Conservation (phyloP, 208 protist species). For the Wallacemonas sp. region DNA sequence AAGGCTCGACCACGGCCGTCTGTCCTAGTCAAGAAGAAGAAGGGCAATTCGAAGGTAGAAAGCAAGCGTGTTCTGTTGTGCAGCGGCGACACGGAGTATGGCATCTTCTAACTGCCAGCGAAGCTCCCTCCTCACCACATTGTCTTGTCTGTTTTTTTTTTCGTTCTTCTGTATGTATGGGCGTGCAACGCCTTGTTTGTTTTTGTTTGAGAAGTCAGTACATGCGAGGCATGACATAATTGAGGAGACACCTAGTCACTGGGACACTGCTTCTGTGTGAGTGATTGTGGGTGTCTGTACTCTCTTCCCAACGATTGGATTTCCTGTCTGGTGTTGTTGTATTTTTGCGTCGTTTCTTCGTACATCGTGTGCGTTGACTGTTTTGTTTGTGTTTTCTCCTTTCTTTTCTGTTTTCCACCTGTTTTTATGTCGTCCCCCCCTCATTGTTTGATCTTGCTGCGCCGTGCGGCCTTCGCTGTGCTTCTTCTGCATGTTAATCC, state of each 20-base stretch:
- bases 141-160: conserved; percentile 13
- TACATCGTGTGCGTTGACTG: no score
- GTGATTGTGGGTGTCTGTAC: no score
- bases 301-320: no score
- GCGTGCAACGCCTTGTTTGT: neutral
- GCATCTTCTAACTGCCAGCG: conserved; percentile 44
- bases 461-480: no score
- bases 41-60: conserved; percentile 1
- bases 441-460: no score
- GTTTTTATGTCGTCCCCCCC: no score
- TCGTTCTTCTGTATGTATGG: neutral
- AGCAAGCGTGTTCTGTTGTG: conserved; percentile 38
- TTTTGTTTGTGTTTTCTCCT: conserved; percentile 20
- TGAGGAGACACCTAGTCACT: no score
- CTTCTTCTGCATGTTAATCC: no score
- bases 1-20: neutral
- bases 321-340: no score
- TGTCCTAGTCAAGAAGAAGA: neutral
- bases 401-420: neutral
- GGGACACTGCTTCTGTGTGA: no score
- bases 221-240: neutral
- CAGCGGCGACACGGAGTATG: conserved; percentile 47
- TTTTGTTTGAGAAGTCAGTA: neutral
- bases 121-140: neutral
- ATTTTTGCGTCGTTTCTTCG: conserved; percentile 13